Evolutionary conservation across 108 stramenopile genomes (phyloP), one percentile per base, ranked within the genome.

Genomic region (Stephanodiscus minutulus): DNA sequence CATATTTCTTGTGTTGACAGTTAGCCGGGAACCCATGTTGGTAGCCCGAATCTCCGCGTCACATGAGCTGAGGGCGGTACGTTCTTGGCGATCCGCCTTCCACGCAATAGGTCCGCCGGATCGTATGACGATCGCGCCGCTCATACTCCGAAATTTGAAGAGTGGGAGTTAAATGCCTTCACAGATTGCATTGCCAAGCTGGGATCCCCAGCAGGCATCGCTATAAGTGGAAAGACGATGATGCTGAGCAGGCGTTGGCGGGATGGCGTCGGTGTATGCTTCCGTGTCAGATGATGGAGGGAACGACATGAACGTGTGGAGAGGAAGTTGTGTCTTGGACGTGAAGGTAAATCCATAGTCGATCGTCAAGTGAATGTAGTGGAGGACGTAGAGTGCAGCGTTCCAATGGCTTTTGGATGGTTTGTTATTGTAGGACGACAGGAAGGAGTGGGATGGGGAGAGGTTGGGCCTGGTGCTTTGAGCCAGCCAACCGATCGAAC

Each of bases 1-100:
- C 61, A 33, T 33, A 5, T 33, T 33, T 5, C 31, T 33, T 33
- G 31, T 33, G 31, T 33, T 33, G 31, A 33, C 5, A 5, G 31
- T 33, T 2, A 33, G 31, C 7, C 53, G 62, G 21, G 61, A 36
- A 15, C 70, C 62, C 41, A 54, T 21, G 21, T 72, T 22, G 3
- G 70, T 72, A 20, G 61, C 70, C 0, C 22, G 13, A 10, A 72
- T 61, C 54, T 62, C 70, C 12, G 70, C 70, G 3, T 62, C 70
- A 24, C 70, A 72, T 0, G 61, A 72, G n/a, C 61, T 62, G 4
- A 9, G 49, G 20, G 61, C 33, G 8, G 50, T 72, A 7, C 36
- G 28, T 11, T 71, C 60, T 22, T 71, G 70, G 3, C 70, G 44
- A 15, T 53, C 25, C 10, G 33, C 20, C 9, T 47, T 35, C 70